Conservation (phyloP, 1,139 yeast species). For the Kurtzmaniella quercitrusa region DNA sequence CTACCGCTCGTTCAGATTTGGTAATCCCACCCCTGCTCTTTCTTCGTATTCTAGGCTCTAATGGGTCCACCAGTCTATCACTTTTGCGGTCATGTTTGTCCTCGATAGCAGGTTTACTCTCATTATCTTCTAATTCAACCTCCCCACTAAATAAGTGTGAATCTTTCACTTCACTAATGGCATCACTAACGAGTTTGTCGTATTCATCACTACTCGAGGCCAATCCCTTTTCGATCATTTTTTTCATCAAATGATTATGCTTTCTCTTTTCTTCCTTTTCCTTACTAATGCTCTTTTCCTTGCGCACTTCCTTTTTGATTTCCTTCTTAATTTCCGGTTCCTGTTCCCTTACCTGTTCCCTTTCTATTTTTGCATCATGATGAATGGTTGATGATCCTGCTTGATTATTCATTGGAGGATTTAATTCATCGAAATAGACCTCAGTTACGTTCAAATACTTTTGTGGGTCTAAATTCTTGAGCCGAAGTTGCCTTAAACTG, state of each 20-base stretch:
- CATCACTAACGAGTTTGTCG: constrained; percentile 21
- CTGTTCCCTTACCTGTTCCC: not conserved
- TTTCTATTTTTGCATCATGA: not conserved
- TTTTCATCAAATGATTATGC: constrained; percentile 22
- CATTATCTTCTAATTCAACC: constrained; percentile 18
- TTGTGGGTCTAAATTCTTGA: constrained; percentile 38
- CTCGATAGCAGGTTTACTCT: not conserved
- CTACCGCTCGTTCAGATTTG: constrained; percentile 4
- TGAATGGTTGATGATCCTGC: not conserved
- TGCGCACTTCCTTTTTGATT: not conserved
- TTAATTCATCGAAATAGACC: constrained; percentile 34
- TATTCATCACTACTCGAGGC: constrained; percentile 21
- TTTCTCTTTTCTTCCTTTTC: constrained; percentile 1
- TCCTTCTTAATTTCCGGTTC: not conserved
- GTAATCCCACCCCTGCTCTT: constrained; percentile 22
- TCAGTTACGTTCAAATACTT: constrained; percentile 38
- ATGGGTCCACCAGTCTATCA: constrained; percentile 1
- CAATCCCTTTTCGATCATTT: constrained; percentile 24
- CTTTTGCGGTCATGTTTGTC: constrained; percentile 2
- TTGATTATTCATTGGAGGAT: constrained; percentile 10
- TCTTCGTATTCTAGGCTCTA: constrained; percentile 13
- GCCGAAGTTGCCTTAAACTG: constrained; percentile 39
- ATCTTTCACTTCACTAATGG: constrained; percentile 20
- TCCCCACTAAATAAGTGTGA: constrained; percentile 29
- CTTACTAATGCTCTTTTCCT: not conserved